phyloP scores from a whole-genome alignment of 768 basidiomycete genomes.

The Xerocomellus intermedius region DNA sequence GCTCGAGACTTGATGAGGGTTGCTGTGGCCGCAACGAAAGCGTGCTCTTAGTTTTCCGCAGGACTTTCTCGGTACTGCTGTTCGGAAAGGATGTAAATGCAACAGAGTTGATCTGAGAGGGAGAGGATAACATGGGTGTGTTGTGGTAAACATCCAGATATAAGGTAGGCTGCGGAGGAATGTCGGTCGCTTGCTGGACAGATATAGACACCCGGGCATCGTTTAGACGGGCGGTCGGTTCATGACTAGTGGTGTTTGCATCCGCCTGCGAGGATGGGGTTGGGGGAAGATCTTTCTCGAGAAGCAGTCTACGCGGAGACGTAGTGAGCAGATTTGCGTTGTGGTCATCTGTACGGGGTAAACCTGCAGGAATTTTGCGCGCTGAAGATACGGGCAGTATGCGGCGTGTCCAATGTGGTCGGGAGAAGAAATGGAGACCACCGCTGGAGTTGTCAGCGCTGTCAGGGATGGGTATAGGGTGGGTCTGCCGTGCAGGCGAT shows the following conservation, averaged over 20 bases:
- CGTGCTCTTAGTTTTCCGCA: conserved; percentile 57
- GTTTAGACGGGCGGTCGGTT: conserved; percentile 1
- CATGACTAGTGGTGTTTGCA: not conserved
- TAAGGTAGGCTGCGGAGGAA: conserved; percentile 53
- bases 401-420: conserved; percentile 64
- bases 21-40: conserved; percentile 27
- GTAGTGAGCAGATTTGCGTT: conserved; percentile 21
- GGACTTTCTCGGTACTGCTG: conserved; percentile 12
- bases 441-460: conserved; percentile 35
- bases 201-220: conserved; percentile 17
- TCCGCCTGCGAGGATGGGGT: conserved; percentile 31
- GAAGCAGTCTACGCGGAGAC: conserved; percentile 6
- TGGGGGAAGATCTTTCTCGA: conserved; percentile 52
- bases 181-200: conserved; percentile 16
- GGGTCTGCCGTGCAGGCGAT: conserved; percentile 49
- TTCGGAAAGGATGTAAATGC: conserved; percentile 36
- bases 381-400: conserved; percentile 32
- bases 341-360: conserved; percentile 22
- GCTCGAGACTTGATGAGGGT: conserved; percentile 10
- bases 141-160: conserved; percentile 59
- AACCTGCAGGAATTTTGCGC: conserved; percentile 29
- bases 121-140: conserved; percentile 42
- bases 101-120: conserved; percentile 48
- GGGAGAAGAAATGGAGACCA: conserved; percentile 55
- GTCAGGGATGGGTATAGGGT: conserved; percentile 42